Conservation (phyloP, 805 yeast genomes). For the Yamadazyma phyllophila region DNA sequence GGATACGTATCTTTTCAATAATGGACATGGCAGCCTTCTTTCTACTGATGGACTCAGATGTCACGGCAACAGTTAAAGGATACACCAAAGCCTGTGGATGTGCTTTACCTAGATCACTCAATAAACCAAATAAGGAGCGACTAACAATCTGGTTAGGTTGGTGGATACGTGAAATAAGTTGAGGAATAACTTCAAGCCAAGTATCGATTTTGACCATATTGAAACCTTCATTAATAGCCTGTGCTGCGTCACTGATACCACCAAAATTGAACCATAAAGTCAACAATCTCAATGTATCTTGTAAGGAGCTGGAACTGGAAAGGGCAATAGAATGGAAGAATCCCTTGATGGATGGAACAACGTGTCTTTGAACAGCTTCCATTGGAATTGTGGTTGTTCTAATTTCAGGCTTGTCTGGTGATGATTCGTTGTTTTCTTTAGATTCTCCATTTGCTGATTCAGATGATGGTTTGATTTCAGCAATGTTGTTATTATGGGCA, state of each 20-base stretch:
- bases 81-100: constrained; percentile 97
- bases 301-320: constrained; percentile 82
- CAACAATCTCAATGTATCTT: constrained; percentile 84
- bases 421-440: constrained; percentile 12
- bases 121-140: constrained; percentile 69
- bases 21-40: constrained; percentile 90
- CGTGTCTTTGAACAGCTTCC: constrained; percentile 77
- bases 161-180: constrained; percentile 91
- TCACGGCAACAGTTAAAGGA: constrained; percentile 93
- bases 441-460: constrained; percentile 19
- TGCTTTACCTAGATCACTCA: constrained; percentile 86
- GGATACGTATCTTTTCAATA: constrained; percentile 87
- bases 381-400: constrained; percentile 33
- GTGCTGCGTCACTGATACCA: constrained; percentile 87
- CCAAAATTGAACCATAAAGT: constrained; percentile 97
- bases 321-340: constrained; percentile 92
- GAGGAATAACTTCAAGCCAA: constrained; percentile 96
- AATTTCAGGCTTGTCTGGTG: constrained; percentile 5
- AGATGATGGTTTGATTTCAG: constrained; percentile 11
- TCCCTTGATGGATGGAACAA: constrained; percentile 93
- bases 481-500: constrained; percentile 24
- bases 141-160: constrained; percentile 89
- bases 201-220: constrained; percentile 84
- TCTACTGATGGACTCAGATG: constrained; percentile 85
- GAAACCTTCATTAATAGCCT: constrained; percentile 88